phyloP scores from a whole-genome alignment of 345 rosid species.

The Pistacia vera region DNA sequence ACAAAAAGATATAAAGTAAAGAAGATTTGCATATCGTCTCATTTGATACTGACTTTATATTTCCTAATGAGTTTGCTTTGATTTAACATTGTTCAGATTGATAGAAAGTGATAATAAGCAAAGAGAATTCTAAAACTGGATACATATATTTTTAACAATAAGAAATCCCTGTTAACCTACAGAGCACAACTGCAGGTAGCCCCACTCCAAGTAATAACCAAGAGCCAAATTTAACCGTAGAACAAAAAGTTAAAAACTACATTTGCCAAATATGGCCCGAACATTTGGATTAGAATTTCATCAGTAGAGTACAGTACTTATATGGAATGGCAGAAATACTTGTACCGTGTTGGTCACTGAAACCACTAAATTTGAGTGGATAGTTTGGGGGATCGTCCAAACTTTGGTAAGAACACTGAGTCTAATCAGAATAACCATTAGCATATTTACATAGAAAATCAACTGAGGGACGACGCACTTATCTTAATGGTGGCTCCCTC shows the following conservation, averaged over 20 bases:
- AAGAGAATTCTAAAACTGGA: too few species aligned
- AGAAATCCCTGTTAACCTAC: too few species aligned
- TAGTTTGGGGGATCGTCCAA: not conserved
- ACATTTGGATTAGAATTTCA: not conserved
- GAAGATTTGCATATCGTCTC: not conserved
- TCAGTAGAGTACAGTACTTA: not conserved
- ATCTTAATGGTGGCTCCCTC: slow-evolving; percentile 23
- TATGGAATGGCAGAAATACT: not conserved
- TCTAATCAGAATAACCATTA: slow-evolving; percentile 21
- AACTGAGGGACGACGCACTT: not conserved
- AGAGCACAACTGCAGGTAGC: too few species aligned
- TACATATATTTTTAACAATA: too few species aligned
- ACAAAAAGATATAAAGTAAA: not conserved
- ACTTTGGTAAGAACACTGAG: slow-evolving; percentile 1
- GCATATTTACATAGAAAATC: not conserved
- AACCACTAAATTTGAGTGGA: slow-evolving; percentile 17
- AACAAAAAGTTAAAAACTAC: not conserved
- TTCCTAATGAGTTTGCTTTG: too few species aligned
- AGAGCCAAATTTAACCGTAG: too few species aligned
- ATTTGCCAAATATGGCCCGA: not conserved
- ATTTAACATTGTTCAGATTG: too few species aligned
- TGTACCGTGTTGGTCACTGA: not conserved
- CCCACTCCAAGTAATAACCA: too few species aligned
- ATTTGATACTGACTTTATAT: not conserved
- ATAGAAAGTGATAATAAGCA: too few species aligned